Evolutionary conservation across 2,329 filamentous ascomycete genomes (phyloP).

Genomic region (Neurospora sp.): DNA sequence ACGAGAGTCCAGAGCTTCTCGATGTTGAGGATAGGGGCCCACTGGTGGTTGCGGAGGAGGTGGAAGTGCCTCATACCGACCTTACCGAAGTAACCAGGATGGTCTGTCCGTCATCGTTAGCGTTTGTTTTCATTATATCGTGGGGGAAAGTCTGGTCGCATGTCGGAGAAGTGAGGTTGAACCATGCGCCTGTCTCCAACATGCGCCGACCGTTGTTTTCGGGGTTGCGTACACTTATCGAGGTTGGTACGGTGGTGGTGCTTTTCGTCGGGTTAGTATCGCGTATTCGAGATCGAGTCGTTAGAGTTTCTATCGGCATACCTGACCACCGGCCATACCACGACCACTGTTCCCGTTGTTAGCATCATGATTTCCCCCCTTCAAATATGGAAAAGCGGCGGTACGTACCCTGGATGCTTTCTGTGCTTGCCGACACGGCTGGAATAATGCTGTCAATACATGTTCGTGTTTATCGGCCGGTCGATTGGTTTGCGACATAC

Average conservation of each 20-base stretch:
- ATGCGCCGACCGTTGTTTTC: background rate
- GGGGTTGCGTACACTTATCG: constrained; percentile 58
- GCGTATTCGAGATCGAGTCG: constrained; percentile 5
- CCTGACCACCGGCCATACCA: constrained; percentile 90
- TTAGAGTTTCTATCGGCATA: constrained; percentile 9
- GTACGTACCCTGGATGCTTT: constrained; percentile 54
- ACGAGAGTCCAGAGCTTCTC: constrained; percentile 97
- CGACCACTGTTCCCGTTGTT: constrained; percentile 42
- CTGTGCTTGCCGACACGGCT: constrained; percentile 94
- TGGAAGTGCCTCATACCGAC: constrained; percentile 93
- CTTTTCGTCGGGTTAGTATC: constrained; percentile 22
- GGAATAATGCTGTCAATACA: constrained; percentile 13
- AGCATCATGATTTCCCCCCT: background rate
- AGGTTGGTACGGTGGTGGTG: constrained; percentile 92
- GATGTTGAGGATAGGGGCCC: constrained; percentile 98
- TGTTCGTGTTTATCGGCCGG: constrained; percentile 10
- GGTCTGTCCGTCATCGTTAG: constrained; percentile 48
- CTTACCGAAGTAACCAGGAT: constrained; percentile 99
- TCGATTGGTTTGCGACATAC: constrained; percentile 14
- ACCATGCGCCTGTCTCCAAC: constrained; percentile 3
- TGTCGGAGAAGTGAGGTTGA: constrained; percentile 1
- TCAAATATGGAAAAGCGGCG: background rate
- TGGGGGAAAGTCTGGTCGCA: constrained; percentile 31
- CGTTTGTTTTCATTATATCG: constrained; percentile 56
- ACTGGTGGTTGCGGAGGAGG: constrained; percentile 90